phyloP scores from a whole-genome alignment of 345 rosid species.

The Gossypium bickii region DNA sequence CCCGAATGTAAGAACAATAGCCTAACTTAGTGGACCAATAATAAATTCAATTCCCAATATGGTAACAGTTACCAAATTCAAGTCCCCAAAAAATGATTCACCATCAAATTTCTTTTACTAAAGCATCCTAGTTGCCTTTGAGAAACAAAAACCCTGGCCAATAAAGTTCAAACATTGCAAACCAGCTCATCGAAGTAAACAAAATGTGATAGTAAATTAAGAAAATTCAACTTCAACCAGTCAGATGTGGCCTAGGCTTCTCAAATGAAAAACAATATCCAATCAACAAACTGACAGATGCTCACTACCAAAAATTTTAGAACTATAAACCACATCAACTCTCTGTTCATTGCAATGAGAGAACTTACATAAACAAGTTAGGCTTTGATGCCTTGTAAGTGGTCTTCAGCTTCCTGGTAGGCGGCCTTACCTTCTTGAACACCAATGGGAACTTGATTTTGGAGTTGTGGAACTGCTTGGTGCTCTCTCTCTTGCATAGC shows the following conservation, averaged over 20 bases:
- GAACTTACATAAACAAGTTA: conserved; percentile 45
- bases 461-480: conserved; percentile 55
- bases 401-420: conserved; percentile 56
- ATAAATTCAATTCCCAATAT: too few species aligned
- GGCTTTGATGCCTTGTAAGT: conserved; percentile 50
- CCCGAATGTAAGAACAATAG: too few species aligned
- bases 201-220: conserved; percentile 8
- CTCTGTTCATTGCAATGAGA: neutral
- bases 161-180: neutral
- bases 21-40: too few species aligned
- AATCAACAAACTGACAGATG: conserved; percentile 10
- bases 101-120: too few species aligned
- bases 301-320: conserved; percentile 17
- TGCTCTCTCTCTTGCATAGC: conserved; percentile 50
- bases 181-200: neutral
- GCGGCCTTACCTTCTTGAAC: conserved; percentile 47
- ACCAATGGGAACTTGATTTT: conserved; percentile 47
- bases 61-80: too few species aligned
- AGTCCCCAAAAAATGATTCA: too few species aligned
- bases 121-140: neutral
- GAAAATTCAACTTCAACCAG: conserved; percentile 7
- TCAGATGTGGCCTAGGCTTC: neutral
- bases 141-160: neutral
- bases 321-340: conserved; percentile 4
- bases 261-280: conserved; percentile 18